phyloP scores from a whole-genome alignment of 345 rosid genomes.

The Citrus glauca region DNA sequence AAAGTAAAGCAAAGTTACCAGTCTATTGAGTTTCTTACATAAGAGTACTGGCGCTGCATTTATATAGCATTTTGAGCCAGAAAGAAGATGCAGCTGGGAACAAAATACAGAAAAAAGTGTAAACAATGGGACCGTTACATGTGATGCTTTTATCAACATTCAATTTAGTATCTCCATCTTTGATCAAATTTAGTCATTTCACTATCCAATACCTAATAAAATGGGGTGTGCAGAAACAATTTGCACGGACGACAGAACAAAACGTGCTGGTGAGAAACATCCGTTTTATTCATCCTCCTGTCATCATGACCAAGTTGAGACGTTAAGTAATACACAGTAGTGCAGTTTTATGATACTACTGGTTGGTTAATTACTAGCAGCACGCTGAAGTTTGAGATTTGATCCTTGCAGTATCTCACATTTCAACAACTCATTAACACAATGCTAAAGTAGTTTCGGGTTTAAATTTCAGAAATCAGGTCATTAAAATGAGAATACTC shows the following conservation, averaged over 20 bases:
- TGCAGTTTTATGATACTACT: too few species aligned
- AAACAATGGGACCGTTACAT: slow-evolving; percentile 5
- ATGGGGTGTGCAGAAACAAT: slow-evolving; percentile 1
- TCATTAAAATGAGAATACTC: too few species aligned
- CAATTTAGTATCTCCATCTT: not conserved
- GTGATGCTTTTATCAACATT: too few species aligned
- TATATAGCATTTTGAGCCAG: not conserved
- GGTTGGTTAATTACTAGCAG: too few species aligned
- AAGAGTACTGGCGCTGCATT: not conserved
- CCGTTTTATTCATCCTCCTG: not conserved
- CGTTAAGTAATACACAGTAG: not conserved
- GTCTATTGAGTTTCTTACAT: not conserved
- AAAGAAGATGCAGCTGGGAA: not conserved
- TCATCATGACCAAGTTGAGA: not conserved
- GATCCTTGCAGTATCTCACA: too few species aligned
- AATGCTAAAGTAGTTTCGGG: too few species aligned
- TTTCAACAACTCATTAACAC: too few species aligned
- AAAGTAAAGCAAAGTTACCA: not conserved
- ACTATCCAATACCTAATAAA: not conserved
- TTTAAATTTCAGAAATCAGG: too few species aligned
- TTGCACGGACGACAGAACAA: not conserved
- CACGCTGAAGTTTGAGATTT: too few species aligned
- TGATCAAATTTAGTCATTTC: too few species aligned
- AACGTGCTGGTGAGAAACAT: not conserved
- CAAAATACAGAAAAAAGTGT: slow-evolving; percentile 7